phyloP scores from a whole-genome alignment of 164 flowering plant genomes.

The Umbilicus rupestris region DNA sequence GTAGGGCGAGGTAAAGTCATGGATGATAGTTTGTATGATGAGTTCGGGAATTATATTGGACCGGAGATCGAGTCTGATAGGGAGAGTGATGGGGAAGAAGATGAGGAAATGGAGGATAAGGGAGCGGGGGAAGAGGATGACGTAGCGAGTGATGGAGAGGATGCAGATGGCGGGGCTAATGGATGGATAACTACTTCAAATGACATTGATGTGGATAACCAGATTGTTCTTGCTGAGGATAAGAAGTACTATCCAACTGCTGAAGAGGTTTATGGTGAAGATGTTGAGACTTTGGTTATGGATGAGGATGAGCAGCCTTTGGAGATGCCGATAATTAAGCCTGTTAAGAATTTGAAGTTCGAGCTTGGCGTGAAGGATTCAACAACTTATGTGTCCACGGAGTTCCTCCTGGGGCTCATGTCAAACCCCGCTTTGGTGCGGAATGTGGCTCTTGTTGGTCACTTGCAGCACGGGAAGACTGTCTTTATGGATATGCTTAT shows the following conservation, averaged over 20 bases:
- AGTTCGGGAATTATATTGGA: conserved; percentile 97
- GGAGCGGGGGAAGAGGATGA: conserved; percentile 24
- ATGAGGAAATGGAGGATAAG: conserved; percentile 47
- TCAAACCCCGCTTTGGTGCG: conserved; percentile 83
- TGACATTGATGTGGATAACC: conserved; percentile 88
- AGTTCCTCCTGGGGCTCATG: conserved; percentile 87
- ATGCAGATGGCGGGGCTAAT: conserved; percentile 35
- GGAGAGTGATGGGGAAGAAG: conserved; percentile 60
- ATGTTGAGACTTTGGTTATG: conserved; percentile 94
- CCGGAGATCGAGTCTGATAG: conserved; percentile 95
- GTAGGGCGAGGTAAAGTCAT: conserved; percentile 12
- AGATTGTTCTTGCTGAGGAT: conserved; percentile 91
- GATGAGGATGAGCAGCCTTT: conserved; percentile 95
- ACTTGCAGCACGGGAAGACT: conserved; percentile 90
- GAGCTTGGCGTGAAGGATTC: conserved; percentile 93
- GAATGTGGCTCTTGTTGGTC: conserved; percentile 93
- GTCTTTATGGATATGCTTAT: conserved; percentile 97
- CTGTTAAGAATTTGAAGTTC: conserved; percentile 75
- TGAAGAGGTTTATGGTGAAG: conserved; percentile 95
- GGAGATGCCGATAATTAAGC: conserved; percentile 82
- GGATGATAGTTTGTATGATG: conserved; percentile 95
- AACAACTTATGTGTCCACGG: conserved; percentile 75
- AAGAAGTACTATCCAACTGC: conserved; percentile 94
- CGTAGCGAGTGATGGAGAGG: conserved; percentile 41
- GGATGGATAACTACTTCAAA: conserved; percentile 73